phyloP scores from a whole-genome alignment of 441 rosid species.

The Biscutella laevigata region DNA sequence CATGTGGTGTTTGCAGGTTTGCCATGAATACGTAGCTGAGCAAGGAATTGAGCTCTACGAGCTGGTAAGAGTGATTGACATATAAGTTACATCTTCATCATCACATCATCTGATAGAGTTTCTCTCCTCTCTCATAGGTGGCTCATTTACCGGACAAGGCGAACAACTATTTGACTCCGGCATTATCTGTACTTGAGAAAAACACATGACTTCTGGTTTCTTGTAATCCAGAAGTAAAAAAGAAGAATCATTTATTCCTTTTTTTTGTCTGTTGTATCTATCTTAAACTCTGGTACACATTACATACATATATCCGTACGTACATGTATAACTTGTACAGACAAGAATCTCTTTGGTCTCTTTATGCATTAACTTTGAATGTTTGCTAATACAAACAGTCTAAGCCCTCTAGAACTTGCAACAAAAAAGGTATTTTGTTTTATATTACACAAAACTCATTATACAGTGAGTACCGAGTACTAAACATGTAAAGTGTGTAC shows the following conservation, averaged over 20 bases:
- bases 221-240: too few species aligned
- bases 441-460: not conserved
- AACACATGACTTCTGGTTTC: too few species aligned
- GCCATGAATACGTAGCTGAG: constrained; percentile 81
- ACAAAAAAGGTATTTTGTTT: not conserved
- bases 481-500: not conserved
- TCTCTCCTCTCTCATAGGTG: constrained; percentile 37
- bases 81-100: not conserved
- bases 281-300: constrained; percentile 11
- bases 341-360: constrained; percentile 6
- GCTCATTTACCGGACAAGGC: constrained; percentile 98
- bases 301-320: constrained; percentile 7
- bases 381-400: not conserved
- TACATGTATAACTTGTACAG: constrained; percentile 26
- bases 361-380: constrained; percentile 1
- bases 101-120: constrained; percentile 8
- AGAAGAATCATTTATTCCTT: not conserved
- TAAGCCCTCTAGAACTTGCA: not conserved
- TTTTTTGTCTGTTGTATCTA: constrained; percentile 11
- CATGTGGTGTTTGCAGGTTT: constrained; percentile 46
- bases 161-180: constrained; percentile 90
- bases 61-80: constrained; percentile 45
- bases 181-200: constrained; percentile 74
- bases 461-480: not conserved
- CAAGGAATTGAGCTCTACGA: constrained; percentile 89